These are phyloP conservation scores for Fonsecaea pugnacius DNA, from an alignment of 2,329 filamentous ascomycete genomes.

Conservation along the genomic window DNA sequence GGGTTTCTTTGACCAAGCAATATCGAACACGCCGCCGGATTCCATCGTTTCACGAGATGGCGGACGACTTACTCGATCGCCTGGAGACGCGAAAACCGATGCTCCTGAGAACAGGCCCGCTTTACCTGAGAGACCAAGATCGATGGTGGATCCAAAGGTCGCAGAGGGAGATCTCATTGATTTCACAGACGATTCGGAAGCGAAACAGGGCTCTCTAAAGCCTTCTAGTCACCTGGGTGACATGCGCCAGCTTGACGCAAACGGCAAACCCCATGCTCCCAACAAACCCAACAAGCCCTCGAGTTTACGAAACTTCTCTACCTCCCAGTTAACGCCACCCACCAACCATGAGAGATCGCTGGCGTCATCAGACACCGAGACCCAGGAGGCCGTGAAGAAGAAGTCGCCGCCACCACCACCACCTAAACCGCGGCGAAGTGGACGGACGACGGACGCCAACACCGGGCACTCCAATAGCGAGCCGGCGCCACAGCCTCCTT, in stretches of 20 bases:
- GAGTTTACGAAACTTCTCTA: slow-evolving; percentile 45
- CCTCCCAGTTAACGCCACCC: slow-evolving; percentile 22
- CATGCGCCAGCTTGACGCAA: slow-evolving; percentile 26
- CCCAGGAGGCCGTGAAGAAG: slow-evolving; percentile 35
- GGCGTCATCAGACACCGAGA: slow-evolving; percentile 26
- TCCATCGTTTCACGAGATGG: slow-evolving; percentile 36
- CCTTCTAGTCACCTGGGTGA: slow-evolving; percentile 20
- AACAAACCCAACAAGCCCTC: slow-evolving; percentile 52
- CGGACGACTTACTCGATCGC: slow-evolving; percentile 19
- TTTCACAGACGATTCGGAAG: slow-evolving; percentile 43
- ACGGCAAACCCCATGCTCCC: slow-evolving; percentile 41
- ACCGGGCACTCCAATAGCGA: slow-evolving; percentile 22
- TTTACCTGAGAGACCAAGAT: slow-evolving; percentile 45
- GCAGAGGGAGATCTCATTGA: slow-evolving; percentile 45
- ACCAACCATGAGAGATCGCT: slow-evolving; percentile 27
- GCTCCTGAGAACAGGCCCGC: slow-evolving; percentile 42
- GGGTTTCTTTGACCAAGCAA: slow-evolving; percentile 76
- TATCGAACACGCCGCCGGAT: slow-evolving; percentile 43
- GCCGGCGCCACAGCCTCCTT: slow-evolving; percentile 29
- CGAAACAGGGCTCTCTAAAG: slow-evolving; percentile 32
- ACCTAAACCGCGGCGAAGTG: slow-evolving; percentile 41
- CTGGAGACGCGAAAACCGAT: slow-evolving; percentile 32
- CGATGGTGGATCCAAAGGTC: slow-evolving; percentile 36
- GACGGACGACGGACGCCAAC: slow-evolving; percentile 22
- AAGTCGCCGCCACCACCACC: slow-evolving; percentile 48